Conservation (phyloP, 176 grass and related monocot species). For the Typha latifolia region DNA sequence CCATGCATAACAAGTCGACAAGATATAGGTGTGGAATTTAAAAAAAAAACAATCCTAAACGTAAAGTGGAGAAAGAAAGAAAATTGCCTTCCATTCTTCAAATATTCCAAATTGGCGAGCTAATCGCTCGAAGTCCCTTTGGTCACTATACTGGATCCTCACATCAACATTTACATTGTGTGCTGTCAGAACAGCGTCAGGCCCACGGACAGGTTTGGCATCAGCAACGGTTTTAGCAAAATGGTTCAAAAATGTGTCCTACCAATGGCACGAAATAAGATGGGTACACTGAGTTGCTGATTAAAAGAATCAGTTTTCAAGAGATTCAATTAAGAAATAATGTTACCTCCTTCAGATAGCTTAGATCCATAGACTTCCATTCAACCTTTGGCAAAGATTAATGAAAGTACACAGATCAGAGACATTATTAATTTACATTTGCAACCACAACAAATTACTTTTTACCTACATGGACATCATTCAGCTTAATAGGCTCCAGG, state of each 20-base stretch:
- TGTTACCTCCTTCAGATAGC: slow-evolving; percentile 76
- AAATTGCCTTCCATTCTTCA: slow-evolving; percentile 94
- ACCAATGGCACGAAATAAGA: slow-evolving; percentile 15
- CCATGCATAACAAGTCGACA: slow-evolving; percentile 11
- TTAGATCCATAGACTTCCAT: slow-evolving; percentile 79
- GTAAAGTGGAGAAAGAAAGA: slow-evolving; percentile 12
- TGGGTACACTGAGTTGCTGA: slow-evolving; percentile 5
- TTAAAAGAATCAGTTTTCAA: slow-evolving; percentile 1
- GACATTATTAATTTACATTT: neutral
- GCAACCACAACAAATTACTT: slow-evolving; percentile 3
- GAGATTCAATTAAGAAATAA: slow-evolving; percentile 4
- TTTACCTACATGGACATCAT: slow-evolving; percentile 72
- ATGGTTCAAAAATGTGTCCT: slow-evolving; percentile 59
- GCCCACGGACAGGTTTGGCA: slow-evolving; percentile 56
- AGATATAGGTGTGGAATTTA: slow-evolving; percentile 10
- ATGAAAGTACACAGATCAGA: slow-evolving; percentile 16
- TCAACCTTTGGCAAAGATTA: slow-evolving; percentile 48
- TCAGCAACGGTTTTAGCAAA: slow-evolving; percentile 62
- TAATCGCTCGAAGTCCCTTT: slow-evolving; percentile 75
- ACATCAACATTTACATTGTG: slow-evolving; percentile 58
- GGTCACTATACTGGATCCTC: slow-evolving; percentile 65
- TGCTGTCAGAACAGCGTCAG: slow-evolving; percentile 56
- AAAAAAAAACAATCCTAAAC: neutral
- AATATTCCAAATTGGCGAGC: slow-evolving; percentile 95
- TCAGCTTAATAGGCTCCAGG: slow-evolving; percentile 79